Evolutionary conservation across 1,284 basidiomycete genomes (phyloP), one percentile per base, ranked within the genome.

Genomic region (Rhodotorula sp.): DNA sequence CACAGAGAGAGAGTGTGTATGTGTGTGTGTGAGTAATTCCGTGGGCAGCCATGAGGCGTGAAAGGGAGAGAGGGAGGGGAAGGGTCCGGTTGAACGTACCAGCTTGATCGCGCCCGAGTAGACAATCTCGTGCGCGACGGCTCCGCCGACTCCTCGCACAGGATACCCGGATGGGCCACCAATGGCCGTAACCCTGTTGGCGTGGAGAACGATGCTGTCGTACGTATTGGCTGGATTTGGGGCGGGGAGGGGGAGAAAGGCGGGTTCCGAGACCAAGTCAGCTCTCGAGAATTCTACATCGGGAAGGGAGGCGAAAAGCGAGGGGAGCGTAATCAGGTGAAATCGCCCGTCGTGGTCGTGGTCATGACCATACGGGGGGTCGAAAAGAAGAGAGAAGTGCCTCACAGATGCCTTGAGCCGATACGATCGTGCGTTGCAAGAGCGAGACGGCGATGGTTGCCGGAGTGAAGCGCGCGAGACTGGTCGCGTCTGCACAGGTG

Each of bases 351-450:
- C 10, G 39, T 43, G 39, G 10, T 43, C 39, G 10, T 43, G 39
- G 39, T 43, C 39, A 43, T 12, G 39, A 43, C 12, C 39, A 43
- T 43, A 10, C 39, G 31, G 16, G 16, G 29, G 29, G 57, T 39
- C 43, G 21, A 5, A 47, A 12, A 14, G 16, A 23, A 58, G 18
- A 16, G 62, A 15, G 3, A 54, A 18, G 26, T 12, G 20, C 49
- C 73, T 34, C 29, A 75, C 71, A 61, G n/a, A 71, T 58, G 0
- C 64, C 54, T 39, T 77, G 76, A 0, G 76, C 76, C 8, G 63
- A 49, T 16, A 75, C 64, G n/a, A 51, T 46, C 0, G 66, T 64
- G 10, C 74, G 69, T 46, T 75, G 73, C 5, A 77, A 48, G 39
- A 77, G 66, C 12, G 52, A 58, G 48, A 70, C 69, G 21, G 57